Base-by-base conservation (phyloP, 2,329 filamentous ascomycete genomes). In the Calonectria hongkongensis region DNA sequence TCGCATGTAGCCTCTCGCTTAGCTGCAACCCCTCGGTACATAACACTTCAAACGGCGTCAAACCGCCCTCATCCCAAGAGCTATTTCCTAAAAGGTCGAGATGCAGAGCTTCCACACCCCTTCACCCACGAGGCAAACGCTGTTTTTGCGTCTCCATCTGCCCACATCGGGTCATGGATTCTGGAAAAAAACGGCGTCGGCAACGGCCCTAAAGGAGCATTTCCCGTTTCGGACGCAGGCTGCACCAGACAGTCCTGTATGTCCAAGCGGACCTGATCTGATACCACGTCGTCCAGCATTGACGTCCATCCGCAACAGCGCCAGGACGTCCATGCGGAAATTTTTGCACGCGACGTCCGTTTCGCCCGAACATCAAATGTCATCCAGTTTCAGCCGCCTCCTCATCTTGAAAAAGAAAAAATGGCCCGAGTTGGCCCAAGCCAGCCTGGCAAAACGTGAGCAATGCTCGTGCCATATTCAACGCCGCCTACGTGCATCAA, bases 11-110 rank as follows among this genome's bases (percentile, higher is more conserved):
- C 33, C 45, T 36, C 62, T 48, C 65, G 58, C 56, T 68, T 68
- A 68, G 7, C 18, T 67, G 48, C 70, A 72, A 64, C 51, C 41
- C 58, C 58, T 58, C 69, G 33, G 9, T 48, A 71, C 10, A 4
- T 48, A 28, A 65, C 33, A 58, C 64, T 71, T 67, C 69, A 68
- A 72, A 72, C 48, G 70, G 56, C 30, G 56, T 64, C 58, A 64
- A 64, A 65, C 54, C 56, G 27, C 54, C 56, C 69, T 33, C 48
- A 39, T 39, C 58, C 64, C 25, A 41, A 56, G 27, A 68, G 41
- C 76, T 72, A 79, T 76, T 79, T 79, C 78, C 78, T 77, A 79
- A 77, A 76, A 8, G 56, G 75, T 79, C 78, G 51, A 71, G 73
- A 58, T 79, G 78, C 78, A 79, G 74, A 68, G 56, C 67, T 58